Conservation (phyloP, 768 basidiomycete genomes). For the Pisolithus tinctorius region DNA sequence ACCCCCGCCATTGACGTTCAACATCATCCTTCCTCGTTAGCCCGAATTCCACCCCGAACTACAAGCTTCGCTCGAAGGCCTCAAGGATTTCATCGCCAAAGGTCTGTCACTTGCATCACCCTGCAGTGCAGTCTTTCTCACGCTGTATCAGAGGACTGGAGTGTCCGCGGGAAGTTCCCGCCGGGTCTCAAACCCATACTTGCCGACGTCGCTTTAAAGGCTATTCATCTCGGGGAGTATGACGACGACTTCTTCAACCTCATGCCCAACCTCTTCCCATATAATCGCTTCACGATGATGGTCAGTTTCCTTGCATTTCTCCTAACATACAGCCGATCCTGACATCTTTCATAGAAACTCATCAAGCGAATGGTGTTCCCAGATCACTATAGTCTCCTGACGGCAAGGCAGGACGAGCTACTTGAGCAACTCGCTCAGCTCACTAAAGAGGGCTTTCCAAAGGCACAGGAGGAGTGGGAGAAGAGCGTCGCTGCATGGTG, state of each 20-base stretch:
- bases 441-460: slow-evolving; percentile 59
- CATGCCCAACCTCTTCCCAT: slow-evolving; percentile 84
- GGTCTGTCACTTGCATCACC: slow-evolving; percentile 31
- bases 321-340: not conserved
- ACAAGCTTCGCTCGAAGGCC: slow-evolving; percentile 49
- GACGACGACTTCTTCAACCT: slow-evolving; percentile 88
- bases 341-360: slow-evolving; percentile 58
- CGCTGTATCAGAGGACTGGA: slow-evolving; percentile 56
- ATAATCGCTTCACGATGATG: slow-evolving; percentile 93
- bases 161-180: slow-evolving; percentile 86
- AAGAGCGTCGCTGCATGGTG: slow-evolving; percentile 64
- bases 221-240: slow-evolving; percentile 81
- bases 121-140: not conserved
- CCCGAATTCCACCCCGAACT: slow-evolving; percentile 67
- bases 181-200: slow-evolving; percentile 68
- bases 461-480: slow-evolving; percentile 75
- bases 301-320: slow-evolving; percentile 33
- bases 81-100: slow-evolving; percentile 54
- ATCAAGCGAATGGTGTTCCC: slow-evolving; percentile 83
- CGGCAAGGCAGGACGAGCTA: slow-evolving; percentile 60
- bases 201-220: slow-evolving; percentile 63
- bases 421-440: slow-evolving; percentile 55
- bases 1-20: not conserved
- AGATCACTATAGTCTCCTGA: slow-evolving; percentile 63
- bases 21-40: slow-evolving; percentile 22